These are phyloP conservation scores for Leucoagaricus sp. DNA, from an alignment of 1,284 basidiomycete genomes.

Conservation along the genomic window DNA sequence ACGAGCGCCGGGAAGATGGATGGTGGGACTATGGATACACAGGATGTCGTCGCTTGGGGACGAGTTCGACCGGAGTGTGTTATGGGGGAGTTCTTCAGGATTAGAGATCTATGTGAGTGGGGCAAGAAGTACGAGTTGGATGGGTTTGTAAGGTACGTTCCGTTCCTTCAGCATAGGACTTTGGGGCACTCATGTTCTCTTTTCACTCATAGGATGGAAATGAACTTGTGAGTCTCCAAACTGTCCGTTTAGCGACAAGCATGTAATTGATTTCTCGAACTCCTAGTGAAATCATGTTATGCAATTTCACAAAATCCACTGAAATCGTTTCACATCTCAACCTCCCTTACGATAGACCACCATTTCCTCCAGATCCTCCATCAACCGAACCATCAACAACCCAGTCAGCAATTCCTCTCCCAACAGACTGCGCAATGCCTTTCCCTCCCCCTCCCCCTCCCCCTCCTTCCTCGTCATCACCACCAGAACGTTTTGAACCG, in stretches of 20 bases:
- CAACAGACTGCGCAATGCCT: not conserved
- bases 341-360: conserved; percentile 21
- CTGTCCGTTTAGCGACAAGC: not conserved
- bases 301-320: conserved; percentile 45
- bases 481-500: too few species aligned
- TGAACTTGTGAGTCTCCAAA: conserved; percentile 29
- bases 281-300: conserved; percentile 53
- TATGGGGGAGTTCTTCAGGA: conserved; percentile 25
- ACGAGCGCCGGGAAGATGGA: conserved; percentile 35
- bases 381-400: not conserved
- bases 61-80: conserved; percentile 22
- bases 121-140: conserved; percentile 24
- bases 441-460: not conserved
- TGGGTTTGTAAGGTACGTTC: conserved; percentile 28
- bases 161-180: not conserved
- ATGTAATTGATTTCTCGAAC: not conserved
- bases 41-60: conserved; percentile 33
- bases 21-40: conserved; percentile 32
- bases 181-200: not conserved
- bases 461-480: not conserved
- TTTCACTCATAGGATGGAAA: conserved; percentile 22
- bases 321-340: conserved; percentile 32
- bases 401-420: not conserved
- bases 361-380: not conserved
- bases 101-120: conserved; percentile 27